Evolutionary conservation across 2,329 filamentous ascomycete species (phyloP).

Genomic region (Alternaria sp.): DNA sequence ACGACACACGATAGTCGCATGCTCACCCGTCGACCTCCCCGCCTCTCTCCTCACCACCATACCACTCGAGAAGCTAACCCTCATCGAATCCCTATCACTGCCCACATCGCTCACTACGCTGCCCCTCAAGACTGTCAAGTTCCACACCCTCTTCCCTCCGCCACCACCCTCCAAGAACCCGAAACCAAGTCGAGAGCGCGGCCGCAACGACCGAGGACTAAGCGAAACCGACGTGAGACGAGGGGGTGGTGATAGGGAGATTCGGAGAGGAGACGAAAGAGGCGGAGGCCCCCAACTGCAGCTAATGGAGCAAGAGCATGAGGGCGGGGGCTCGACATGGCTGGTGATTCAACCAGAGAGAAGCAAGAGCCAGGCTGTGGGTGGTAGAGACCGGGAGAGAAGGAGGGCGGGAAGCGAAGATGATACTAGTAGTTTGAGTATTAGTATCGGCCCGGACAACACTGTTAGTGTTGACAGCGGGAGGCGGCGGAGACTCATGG

Average conservation of each 20-base stretch:
- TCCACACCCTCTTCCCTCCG: slow-evolving; percentile 42
- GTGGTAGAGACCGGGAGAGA: slow-evolving; percentile 22
- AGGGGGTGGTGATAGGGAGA: slow-evolving; percentile 13
- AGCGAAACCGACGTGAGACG: slow-evolving; percentile 15
- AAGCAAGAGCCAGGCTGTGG: slow-evolving; percentile 43
- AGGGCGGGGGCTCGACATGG: slow-evolving; percentile 48
- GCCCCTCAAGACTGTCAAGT: slow-evolving; percentile 40
- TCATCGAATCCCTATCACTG: slow-evolving; percentile 45
- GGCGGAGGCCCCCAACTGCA: slow-evolving; percentile 40
- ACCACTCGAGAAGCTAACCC: slow-evolving; percentile 45
- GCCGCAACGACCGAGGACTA: slow-evolving; percentile 25
- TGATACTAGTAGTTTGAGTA: slow-evolving; percentile 47
- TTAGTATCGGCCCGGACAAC: slow-evolving; percentile 50
- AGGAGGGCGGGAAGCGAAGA: slow-evolving; percentile 40
- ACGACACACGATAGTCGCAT: slow-evolving; percentile 48
- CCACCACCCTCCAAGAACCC: slow-evolving; percentile 40
- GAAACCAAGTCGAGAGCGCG: slow-evolving; percentile 23
- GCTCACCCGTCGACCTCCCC: slow-evolving; percentile 44
- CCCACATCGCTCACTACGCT: slow-evolving; percentile 41
- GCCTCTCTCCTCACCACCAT: slow-evolving; percentile 44
- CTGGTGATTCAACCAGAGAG: slow-evolving; percentile 50
- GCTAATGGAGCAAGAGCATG: slow-evolving; percentile 49
- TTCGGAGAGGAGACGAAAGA: slow-evolving; percentile 15
- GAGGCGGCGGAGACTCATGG: slow-evolving; percentile 43
- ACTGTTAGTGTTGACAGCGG: slow-evolving; percentile 52